Evolutionary conservation across 2,329 filamentous ascomycete species (phyloP).

Genomic region (Leptoxyphium fumago): DNA sequence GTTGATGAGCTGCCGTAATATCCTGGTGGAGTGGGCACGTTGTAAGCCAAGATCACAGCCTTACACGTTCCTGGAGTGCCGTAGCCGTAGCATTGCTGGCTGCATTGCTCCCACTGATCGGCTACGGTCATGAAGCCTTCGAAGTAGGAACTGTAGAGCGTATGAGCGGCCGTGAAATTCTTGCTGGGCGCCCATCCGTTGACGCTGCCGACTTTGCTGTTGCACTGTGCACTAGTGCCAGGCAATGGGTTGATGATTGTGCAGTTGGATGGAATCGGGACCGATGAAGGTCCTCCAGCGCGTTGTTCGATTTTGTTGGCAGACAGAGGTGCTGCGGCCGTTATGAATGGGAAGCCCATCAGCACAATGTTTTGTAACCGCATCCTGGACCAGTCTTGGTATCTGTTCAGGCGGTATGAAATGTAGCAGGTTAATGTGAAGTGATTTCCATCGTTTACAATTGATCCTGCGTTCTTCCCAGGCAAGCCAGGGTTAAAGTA

Average conservation of each 20-base stretch:
- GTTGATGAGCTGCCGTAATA: constrained; percentile 18
- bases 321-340: too few species aligned
- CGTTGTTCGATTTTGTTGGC: constrained; percentile 4
- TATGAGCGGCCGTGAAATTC: constrained; percentile 12
- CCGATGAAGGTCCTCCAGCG: constrained; percentile 21
- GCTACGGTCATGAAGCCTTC: constrained; percentile 3
- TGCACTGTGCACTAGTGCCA: constrained; percentile 3
- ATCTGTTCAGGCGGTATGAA: too few species aligned
- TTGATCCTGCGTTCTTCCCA: too few species aligned
- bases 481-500: too few species aligned
- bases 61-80: constrained; percentile 19
- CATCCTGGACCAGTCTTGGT: too few species aligned
- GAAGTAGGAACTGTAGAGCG: constrained; percentile 22
- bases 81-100: constrained; percentile 28
- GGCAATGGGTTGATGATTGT: constrained; percentile 19
- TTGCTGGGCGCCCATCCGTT: constrained; percentile 15
- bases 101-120: constrained; percentile 18
- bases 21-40: constrained; percentile 21
- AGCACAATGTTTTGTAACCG: too few species aligned
- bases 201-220: constrained; percentile 3
- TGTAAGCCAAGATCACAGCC: constrained; percentile 22
- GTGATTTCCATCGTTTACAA: too few species aligned
- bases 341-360: too few species aligned
- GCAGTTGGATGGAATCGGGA: constrained; percentile 23
- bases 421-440: too few species aligned